phyloP scores from a whole-genome alignment of 2,329 filamentous ascomycete species.

The Graphiopsis chlorocephala region DNA sequence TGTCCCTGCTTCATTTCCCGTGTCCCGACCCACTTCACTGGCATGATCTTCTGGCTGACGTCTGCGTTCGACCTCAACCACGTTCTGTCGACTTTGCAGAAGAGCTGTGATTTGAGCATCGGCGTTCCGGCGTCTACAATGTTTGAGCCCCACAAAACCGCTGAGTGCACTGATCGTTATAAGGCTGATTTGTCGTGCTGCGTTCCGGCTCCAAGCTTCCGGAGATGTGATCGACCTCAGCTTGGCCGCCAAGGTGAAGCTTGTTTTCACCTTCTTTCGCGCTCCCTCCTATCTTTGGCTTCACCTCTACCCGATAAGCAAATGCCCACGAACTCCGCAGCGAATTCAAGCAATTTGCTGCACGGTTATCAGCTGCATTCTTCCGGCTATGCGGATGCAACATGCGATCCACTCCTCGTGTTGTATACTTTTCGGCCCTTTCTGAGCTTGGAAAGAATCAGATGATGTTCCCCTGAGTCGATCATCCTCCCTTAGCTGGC shows the following conservation, averaged over 20 bases:
- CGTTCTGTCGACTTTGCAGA: background rate
- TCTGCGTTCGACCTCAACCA: background rate
- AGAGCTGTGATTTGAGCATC: background rate
- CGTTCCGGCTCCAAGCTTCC: background rate
- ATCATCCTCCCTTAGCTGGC: background rate
- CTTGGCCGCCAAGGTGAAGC: background rate
- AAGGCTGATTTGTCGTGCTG: background rate
- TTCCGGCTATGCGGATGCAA: background rate
- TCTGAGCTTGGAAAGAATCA: background rate
- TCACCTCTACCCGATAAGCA: background rate
- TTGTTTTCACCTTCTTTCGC: constrained; percentile 1
- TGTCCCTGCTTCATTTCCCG: background rate
- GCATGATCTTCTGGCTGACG: background rate
- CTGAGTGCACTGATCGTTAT: background rate
- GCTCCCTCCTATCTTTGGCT: background rate
- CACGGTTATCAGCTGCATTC: background rate
- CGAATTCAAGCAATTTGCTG: background rate
- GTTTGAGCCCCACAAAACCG: background rate
- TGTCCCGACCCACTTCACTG: background rate
- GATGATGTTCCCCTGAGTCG: background rate
- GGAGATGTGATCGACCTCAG: background rate
- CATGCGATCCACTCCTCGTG: background rate
- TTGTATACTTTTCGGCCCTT: background rate
- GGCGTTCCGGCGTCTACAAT: background rate
- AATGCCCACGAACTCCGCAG: background rate